Evolutionary conservation across 257 asterid genomes (phyloP).

Genomic region (Primulina huaijiensis): DNA sequence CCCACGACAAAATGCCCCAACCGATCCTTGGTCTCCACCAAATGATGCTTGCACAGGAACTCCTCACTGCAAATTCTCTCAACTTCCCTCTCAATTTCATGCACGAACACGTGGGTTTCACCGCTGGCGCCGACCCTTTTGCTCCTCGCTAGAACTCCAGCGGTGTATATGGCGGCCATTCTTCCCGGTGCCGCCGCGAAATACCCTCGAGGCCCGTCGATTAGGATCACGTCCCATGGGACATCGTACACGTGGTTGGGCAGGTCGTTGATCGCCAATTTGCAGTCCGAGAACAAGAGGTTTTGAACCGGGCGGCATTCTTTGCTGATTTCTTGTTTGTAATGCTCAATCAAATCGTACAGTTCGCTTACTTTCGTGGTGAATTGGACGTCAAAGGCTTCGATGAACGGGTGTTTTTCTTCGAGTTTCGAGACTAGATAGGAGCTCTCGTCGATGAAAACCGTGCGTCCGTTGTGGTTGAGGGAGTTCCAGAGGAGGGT

Average conservation of each 20-base stretch:
- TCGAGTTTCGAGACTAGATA: conserved; percentile 50
- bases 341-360: conserved; percentile 47
- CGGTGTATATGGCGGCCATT: conserved; percentile 67
- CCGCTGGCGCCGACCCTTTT: conserved; percentile 42
- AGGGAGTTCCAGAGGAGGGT: conserved; percentile 73
- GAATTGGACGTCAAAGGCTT: conserved; percentile 74
- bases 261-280: conserved; percentile 65
- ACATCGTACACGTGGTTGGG: conserved; percentile 89
- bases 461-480: conserved; percentile 74
- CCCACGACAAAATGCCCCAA: conserved; percentile 70
- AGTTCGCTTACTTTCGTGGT: conserved; percentile 67
- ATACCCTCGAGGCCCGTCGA: conserved; percentile 80
- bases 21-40: conserved; percentile 39
- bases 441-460: conserved; percentile 63
- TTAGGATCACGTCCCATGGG: conserved; percentile 68
- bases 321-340: conserved; percentile 31
- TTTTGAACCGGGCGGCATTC: conserved; percentile 80
- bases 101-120: conserved; percentile 69
- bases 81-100: conserved; percentile 57
- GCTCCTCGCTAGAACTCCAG: conserved; percentile 78
- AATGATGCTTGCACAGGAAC: conserved; percentile 56
- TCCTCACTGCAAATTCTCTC: conserved; percentile 65
- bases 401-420: conserved; percentile 52
- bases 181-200: conserved; percentile 61
- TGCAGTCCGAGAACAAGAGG: conserved; percentile 81